A percentile compares a stretch with the other conserved stretches of the same genome.
Evolutionary conservation across 345 rosid genomes (phyloP).

Genomic region (Cardamine resedifolia): DNA sequence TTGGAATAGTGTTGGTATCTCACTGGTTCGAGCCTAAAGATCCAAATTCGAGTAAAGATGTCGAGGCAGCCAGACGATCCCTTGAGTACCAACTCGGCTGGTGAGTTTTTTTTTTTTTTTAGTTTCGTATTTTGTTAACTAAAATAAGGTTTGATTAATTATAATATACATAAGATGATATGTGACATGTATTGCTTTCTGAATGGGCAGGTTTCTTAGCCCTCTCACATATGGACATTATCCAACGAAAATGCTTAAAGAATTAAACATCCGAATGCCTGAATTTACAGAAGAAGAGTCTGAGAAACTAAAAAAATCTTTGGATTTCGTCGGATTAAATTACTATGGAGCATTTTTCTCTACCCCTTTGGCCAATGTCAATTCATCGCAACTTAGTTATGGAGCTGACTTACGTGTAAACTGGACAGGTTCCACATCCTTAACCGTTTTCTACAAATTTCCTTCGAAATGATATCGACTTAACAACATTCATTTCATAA

Average conservation of each 20-base stretch:
- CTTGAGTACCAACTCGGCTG: conserved; percentile 42
- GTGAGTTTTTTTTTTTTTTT: conserved; percentile 10
- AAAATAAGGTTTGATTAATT: not conserved
- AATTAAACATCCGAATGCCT: not conserved
- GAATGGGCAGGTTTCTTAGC: conserved; percentile 31
- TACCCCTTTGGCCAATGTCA: conserved; percentile 9
- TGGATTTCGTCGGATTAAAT: conserved; percentile 40
- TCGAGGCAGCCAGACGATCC: conserved; percentile 30
- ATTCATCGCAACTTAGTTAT: conserved; percentile 28
- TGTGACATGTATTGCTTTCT: not conserved
- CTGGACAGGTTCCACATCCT: conserved; percentile 29
- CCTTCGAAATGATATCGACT: not conserved
- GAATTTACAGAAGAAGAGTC: conserved; percentile 22
- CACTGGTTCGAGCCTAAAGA: conserved; percentile 39
- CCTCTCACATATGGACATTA: conserved; percentile 38
- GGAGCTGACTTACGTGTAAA: conserved; percentile 1
- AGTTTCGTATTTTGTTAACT: too few species aligned
- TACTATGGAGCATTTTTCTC: conserved; percentile 41
- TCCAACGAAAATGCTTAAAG: conserved; percentile 22
- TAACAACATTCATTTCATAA: not conserved
- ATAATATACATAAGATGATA: not conserved
- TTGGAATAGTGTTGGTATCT: conserved; percentile 38
- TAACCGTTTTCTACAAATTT: not conserved
- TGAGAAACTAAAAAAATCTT: conserved; percentile 11
- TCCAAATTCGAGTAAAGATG: conserved; percentile 15